Conservation (phyloP, 1,284 basidiomycete genomes). For the Ceratobasidium sp. region DNA sequence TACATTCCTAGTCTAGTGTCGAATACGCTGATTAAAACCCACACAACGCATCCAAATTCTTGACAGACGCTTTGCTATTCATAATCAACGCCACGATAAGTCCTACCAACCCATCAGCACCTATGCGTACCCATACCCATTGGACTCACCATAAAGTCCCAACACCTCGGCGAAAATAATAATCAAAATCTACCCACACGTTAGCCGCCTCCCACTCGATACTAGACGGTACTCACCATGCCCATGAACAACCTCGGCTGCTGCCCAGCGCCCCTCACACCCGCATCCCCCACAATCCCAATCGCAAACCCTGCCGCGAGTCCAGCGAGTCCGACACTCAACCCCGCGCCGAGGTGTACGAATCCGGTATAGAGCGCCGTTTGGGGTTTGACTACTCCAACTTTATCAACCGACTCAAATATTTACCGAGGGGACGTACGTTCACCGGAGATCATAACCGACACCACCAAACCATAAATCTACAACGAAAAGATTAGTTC, state of each 20-base stretch:
- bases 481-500: constrained; percentile 37
- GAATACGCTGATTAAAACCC: too few relatives aligned
- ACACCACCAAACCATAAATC: constrained; percentile 91
- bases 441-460: constrained; percentile 81
- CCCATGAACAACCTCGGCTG: constrained; percentile 94
- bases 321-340: constrained; percentile 87
- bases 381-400: constrained; percentile 27
- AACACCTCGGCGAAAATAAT: constrained; percentile 81
- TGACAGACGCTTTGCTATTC: constrained; percentile 60
- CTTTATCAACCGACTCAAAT: background rate
- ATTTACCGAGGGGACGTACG: constrained; percentile 57
- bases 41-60: background rate
- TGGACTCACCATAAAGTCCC: constrained; percentile 67
- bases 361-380: constrained; percentile 75
- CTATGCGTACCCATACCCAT: background rate
- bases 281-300: constrained; percentile 95
- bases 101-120: constrained; percentile 50
- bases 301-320: constrained; percentile 91
- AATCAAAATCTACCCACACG: constrained; percentile 60
- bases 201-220: background rate
- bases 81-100: constrained; percentile 91
- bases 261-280: constrained; percentile 88
- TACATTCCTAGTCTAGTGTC: too few relatives aligned
- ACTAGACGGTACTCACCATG: constrained; percentile 58
- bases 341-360: constrained; percentile 88